Percentiles rank a stretch among this genome's conserved stretches.
phyloP scores from a whole-genome alignment of 257 asterid genomes.

The Nicotiana noctiflora region DNA sequence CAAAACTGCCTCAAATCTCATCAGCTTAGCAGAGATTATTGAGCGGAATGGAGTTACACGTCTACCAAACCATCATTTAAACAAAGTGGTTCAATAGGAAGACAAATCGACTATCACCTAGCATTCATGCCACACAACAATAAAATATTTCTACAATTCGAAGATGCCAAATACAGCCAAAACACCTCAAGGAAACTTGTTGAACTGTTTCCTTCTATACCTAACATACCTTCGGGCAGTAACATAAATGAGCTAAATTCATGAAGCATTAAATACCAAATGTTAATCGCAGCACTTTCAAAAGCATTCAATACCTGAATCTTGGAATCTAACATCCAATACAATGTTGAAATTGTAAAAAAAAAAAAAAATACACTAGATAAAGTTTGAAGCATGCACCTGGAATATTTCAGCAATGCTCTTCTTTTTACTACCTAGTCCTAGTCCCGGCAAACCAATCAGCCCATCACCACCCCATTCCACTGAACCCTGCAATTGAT shows the following conservation, averaged over 20 bases:
- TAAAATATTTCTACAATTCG: not conserved
- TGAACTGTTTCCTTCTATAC: not conserved
- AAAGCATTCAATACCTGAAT: not conserved
- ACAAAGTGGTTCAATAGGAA: not conserved
- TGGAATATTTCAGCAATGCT: conserved; percentile 79
- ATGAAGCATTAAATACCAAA: not conserved
- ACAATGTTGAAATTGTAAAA: not conserved
- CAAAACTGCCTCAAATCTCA: not conserved
- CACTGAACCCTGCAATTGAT: conserved; percentile 46
- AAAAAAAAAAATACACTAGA: not conserved
- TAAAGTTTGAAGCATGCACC: conserved; percentile 33
- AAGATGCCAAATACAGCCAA: not conserved
- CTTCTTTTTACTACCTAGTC: conserved; percentile 68
- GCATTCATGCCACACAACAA: not conserved
- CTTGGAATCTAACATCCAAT: not conserved
- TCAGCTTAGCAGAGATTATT: not conserved
- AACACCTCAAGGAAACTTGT: not conserved
- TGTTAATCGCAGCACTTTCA: not conserved
- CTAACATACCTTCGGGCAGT: not conserved
- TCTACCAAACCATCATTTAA: not conserved
- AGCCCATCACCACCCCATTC: conserved; percentile 97
- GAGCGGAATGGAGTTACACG: not conserved
- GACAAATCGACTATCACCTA: not conserved
- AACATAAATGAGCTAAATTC: not conserved
- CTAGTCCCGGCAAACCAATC: conserved; percentile 85